phyloP scores from a whole-genome alignment of 2,329 filamentous ascomycete genomes.

The Microcyclospora pomicola region DNA sequence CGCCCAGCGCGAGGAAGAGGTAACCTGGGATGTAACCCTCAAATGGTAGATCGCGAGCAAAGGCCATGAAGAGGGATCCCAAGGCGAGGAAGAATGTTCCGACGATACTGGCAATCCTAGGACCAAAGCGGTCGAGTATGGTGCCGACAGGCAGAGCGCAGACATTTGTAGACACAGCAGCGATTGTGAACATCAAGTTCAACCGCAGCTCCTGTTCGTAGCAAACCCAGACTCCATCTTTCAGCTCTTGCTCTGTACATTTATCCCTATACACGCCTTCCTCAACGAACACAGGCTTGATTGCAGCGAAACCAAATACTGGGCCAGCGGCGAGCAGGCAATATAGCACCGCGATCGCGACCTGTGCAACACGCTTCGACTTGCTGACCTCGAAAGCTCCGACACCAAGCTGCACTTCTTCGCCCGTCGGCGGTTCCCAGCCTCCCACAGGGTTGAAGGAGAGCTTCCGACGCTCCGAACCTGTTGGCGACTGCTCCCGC shows the following conservation, averaged over 20 bases:
- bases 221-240: constrained; percentile 38
- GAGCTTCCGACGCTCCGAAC: constrained; percentile 32
- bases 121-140: constrained; percentile 70
- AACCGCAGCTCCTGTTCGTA: constrained; percentile 48
- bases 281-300: constrained; percentile 65
- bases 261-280: constrained; percentile 57
- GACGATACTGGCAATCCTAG: constrained; percentile 58
- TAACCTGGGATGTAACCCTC: constrained; percentile 48
- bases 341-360: constrained; percentile 53
- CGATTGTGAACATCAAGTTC: constrained; percentile 87
- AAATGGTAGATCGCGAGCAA: constrained; percentile 46
- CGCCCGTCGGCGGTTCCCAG: constrained; percentile 28
- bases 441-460: constrained; percentile 36
- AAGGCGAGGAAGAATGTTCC: constrained; percentile 53
- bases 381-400: constrained; percentile 42
- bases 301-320: constrained; percentile 71
- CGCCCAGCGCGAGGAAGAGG: constrained; percentile 34
- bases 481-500: constrained; percentile 19
- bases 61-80: constrained; percentile 59
- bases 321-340: constrained; percentile 67
- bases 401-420: constrained; percentile 23
- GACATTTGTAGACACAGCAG: constrained; percentile 77
- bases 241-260: constrained; percentile 43
- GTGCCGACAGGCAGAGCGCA: constrained; percentile 74
- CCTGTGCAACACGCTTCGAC: constrained; percentile 45